Evolutionary conservation across 768 basidiomycete species (phyloP).

Genomic region (Podaxis sp.): DNA sequence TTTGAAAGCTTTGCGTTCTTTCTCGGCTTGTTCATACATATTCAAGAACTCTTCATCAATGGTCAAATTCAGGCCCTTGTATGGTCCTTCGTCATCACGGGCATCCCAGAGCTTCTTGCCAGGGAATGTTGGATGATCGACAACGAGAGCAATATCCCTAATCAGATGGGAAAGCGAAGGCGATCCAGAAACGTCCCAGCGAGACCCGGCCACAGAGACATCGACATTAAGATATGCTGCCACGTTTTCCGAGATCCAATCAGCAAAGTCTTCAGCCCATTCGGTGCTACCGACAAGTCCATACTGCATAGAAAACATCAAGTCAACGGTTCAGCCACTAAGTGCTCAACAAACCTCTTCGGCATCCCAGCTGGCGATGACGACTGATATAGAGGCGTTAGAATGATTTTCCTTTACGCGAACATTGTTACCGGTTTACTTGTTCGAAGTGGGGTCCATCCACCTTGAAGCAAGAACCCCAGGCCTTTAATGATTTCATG

Average conservation of each 20-base stretch:
- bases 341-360: conserved; percentile 57
- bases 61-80: conserved; percentile 27
- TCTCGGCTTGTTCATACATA: conserved; percentile 33
- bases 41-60: conserved; percentile 39
- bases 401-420: background rate
- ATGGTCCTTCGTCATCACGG: conserved; percentile 53
- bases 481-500: conserved; percentile 76
- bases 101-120: conserved; percentile 80
- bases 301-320: conserved; percentile 26
- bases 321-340: background rate
- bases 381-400: conserved; percentile 28
- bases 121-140: conserved; percentile 67
- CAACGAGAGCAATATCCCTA: conserved; percentile 56
- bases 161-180: conserved; percentile 83
- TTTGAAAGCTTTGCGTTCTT: conserved; percentile 25
- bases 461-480: conserved; percentile 58
- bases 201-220: conserved; percentile 57
- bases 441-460: conserved; percentile 83
- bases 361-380: conserved; percentile 74
- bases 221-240: conserved; percentile 89
- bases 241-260: conserved; percentile 75
- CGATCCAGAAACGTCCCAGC: conserved; percentile 55
- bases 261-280: conserved; percentile 88
- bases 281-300: conserved; percentile 86
- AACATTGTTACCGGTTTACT: conserved; percentile 14